phyloP scores from a whole-genome alignment of 2,329 filamentous ascomycete species.

The Fusarium transvaalense region DNA sequence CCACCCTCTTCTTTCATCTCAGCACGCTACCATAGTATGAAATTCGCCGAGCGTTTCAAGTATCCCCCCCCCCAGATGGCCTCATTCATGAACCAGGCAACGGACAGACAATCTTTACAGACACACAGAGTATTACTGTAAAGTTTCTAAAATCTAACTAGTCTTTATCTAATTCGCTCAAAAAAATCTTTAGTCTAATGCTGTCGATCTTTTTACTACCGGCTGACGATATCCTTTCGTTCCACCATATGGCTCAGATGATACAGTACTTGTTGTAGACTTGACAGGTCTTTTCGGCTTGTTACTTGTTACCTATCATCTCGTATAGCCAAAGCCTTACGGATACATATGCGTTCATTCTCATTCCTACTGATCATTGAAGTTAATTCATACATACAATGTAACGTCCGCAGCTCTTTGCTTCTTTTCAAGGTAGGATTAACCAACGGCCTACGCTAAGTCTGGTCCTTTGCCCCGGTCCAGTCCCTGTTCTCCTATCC shows the following conservation, averaged over 20 bases:
- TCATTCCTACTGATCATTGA: not conserved
- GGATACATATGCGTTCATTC: too few species aligned
- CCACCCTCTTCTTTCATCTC: not conserved
- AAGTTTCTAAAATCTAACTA: not conserved
- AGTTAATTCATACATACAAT: not conserved
- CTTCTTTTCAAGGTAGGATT: constrained; percentile 5
- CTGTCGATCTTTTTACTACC: constrained; percentile 2
- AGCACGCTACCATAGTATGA: constrained; percentile 30
- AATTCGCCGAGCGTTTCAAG: constrained; percentile 45
- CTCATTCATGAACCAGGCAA: constrained; percentile 17
- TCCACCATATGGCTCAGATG: constrained; percentile 23
- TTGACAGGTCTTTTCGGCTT: constrained; percentile 28
- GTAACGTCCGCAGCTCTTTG: constrained; percentile 5
- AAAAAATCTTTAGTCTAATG: not conserved
- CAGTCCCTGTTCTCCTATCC: constrained; percentile 27
- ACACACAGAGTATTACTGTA: too few species aligned
- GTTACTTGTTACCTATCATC: constrained; percentile 22
- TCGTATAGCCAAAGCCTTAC: constrained; percentile 22
- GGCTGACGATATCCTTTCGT: constrained; percentile 16
- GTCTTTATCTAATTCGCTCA: constrained; percentile 19
- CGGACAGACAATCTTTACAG: too few species aligned
- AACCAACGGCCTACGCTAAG: constrained; percentile 10
- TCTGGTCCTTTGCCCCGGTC: not conserved
- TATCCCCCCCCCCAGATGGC: constrained; percentile 24
- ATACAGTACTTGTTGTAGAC: not conserved